Base-by-base conservation (phyloP, 148 eudicot genomes). In the Polygonum maritimum region DNA sequence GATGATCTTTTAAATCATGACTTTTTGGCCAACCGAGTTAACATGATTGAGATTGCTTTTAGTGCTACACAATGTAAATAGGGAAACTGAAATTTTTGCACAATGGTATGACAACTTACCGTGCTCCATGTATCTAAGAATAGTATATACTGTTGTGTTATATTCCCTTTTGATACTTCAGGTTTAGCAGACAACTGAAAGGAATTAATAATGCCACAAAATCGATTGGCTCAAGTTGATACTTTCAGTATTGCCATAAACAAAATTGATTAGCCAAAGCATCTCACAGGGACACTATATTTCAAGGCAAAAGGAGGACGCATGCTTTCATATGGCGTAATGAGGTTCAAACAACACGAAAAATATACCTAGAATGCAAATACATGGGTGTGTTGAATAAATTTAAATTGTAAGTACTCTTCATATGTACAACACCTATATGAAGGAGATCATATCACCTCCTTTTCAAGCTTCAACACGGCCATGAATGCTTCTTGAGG, bases 401-500 rank as follows among this genome's bases (percentile, higher is more conserved):
- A 67, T 35, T 67, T 35, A 8, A 38, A 36, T 16, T 38, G 71
- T 33, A 35, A 36, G n/a, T 35, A 36, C 7, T 67, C 71, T 67
- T 67, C 19, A 16, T 67, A 67, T 67, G 38, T 82, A 81, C 76
- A 78, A 74, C 51, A 57, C 71, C 26, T 73, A 69, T 74, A 76
- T 19, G 14, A 31, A 6, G 49, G 69, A 75, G 76, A 85, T 92
- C 83, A 94, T 65, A 92, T 80, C 16, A 92, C 98, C 85, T 92
- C 98, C 78, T 94, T 94, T 77, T 94, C 98, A 62, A 94, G 98
- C 87, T 94, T 94, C 63, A 94, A 81, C 35, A 94, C 97, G 31
- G 98, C 98, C 98, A 94, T 94, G 80, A 94, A 94, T 77, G 98
- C 98, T 87, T 94, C 98, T 84, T 94, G 98, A 39, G 98, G 98